Base-by-base conservation (phyloP, 345 rosid species). In the Hypericum perforatum region DNA sequence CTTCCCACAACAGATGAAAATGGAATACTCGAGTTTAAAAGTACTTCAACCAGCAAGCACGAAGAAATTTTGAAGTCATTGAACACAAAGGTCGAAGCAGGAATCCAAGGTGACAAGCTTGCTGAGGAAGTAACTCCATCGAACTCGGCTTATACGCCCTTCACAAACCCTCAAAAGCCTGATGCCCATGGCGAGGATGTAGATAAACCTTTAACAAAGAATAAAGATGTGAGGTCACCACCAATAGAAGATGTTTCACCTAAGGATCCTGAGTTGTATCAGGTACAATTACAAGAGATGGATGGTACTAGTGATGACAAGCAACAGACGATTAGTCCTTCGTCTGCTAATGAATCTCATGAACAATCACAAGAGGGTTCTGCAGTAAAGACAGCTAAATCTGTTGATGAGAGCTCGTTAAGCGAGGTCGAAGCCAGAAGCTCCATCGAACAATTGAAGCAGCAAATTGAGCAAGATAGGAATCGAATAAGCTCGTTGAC, bases 1-100 rank as follows among this genome's bases (percentile, higher is more conserved):
- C 50, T 66, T 65, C 37, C 60, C 67, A 69, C 72, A 57, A 78
- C 70, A 38, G 48, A 62, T 74, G 65, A 66, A 49, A 50, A 54
- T 22, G 68, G 49, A 63, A 15, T 37, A 52, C 62, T 66, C 41
- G 59, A 51, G 6, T 9, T 10, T 15, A 61, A 7, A 66, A 47
- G 60, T 55, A 46, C 37, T 54, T 64, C 63, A 56, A 64, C 61
- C 40, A 64, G 58, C 61, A 58, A 51, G 60, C 62, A 59, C 0
- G 69, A 63, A 36, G 77, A 74, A 41, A 22, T 22, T 22, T 22
- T 22, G 32, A 22, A 22, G 32, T 22, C 32, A 22, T 22, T 22
- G 32, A 22, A 22, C 32, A 22, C 32, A 22, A 22, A 22, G 32
- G 32, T 22, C 32, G 32, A 22, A 22, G 32, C 32, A 22, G 32